These are phyloP conservation scores for Podila epicladia DNA, from an alignment of 192 early-diverging fungal genomes.

Conservation along the genomic window DNA sequence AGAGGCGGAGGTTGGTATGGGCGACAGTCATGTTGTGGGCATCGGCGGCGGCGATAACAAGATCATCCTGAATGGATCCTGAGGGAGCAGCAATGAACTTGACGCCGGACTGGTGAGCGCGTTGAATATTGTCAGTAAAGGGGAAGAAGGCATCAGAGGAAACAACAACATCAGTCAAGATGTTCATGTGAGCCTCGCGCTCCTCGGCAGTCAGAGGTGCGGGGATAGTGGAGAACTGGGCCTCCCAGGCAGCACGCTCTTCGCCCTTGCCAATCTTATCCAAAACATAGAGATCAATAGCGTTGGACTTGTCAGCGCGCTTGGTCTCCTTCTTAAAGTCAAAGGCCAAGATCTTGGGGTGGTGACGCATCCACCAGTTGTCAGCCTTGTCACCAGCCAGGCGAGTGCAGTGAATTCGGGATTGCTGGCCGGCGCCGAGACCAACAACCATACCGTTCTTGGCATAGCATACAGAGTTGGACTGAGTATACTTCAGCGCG, in stretches of 20 bases:
- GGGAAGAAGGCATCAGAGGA: constrained; percentile 99
- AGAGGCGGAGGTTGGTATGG: constrained; percentile 91
- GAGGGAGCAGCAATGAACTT: constrained; percentile 89
- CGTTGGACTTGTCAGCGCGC: constrained; percentile 96
- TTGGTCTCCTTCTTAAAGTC: constrained; percentile 89
- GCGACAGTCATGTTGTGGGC: constrained; percentile 82
- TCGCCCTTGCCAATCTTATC: constrained; percentile 83
- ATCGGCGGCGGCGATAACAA: constrained; percentile 85
- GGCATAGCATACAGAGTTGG: constrained; percentile 99
- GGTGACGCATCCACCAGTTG: constrained; percentile 98
- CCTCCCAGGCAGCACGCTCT: constrained; percentile 82
- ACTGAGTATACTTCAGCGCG: constrained; percentile 99
- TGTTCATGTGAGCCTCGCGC: constrained; percentile 77
- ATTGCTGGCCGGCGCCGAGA: constrained; percentile 98
- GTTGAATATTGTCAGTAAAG: constrained; percentile 94
- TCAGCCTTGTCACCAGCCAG: constrained; percentile 99
- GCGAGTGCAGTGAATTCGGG: constrained; percentile 98
- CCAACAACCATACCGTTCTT: constrained; percentile 98
- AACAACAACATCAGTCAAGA: constrained; percentile 80
- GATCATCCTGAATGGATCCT: constrained; percentile 90
- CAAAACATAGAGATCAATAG: constrained; percentile 95
- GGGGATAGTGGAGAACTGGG: constrained; percentile 85
- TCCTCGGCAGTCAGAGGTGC: constrained; percentile 80
- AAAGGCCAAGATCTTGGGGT: constrained; percentile 92
- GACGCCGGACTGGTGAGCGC: constrained; percentile 87